Conservation (phyloP, 192 early-diverging fungal genomes). For the Coemansia sp. region DNA sequence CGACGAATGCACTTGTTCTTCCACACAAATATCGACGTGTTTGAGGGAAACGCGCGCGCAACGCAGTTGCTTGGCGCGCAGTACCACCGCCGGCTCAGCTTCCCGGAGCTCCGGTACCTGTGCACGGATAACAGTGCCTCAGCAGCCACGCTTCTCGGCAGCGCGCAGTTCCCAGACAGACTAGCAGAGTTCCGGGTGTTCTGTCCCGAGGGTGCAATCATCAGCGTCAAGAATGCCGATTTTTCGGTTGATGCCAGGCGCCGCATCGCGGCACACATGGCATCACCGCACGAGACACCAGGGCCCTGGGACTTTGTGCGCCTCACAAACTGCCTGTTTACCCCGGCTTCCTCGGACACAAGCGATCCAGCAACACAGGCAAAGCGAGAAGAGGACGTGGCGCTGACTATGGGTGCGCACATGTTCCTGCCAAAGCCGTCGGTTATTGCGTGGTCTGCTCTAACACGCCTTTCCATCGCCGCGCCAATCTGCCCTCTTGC, state of each 20-base stretch:
- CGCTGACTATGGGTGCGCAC: constrained; percentile 1
- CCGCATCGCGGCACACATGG: constrained; percentile 1
- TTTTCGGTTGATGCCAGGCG: not conserved
- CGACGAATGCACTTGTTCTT: constrained; percentile 7
- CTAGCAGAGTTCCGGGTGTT: constrained; percentile 6
- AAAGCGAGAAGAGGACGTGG: not conserved
- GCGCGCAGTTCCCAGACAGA: not conserved
- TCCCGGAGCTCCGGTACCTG: not conserved
- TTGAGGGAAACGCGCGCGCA: not conserved
- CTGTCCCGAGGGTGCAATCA: not conserved
- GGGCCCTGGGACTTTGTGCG: constrained; percentile 6
- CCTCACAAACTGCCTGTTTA: constrained; percentile 4
- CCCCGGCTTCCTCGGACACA: not conserved
- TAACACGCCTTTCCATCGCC: not conserved
- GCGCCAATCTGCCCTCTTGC: constrained; percentile 8
- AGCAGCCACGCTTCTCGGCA: not conserved
- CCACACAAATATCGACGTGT: not conserved
- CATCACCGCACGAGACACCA: not conserved
- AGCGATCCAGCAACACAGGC: not conserved
- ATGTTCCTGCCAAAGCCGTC: constrained; percentile 7
- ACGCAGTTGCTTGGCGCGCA: not conserved
- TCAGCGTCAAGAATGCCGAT: not conserved
- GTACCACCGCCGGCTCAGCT: not conserved
- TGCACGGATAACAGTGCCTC: constrained; percentile 6
- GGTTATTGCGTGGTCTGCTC: not conserved